Percentiles rank a stretch among this genome's conserved stretches.
These are phyloP conservation scores for Plantago lanceolata DNA, from an alignment of 305 asterid genomes.

Conservation along the genomic window DNA sequence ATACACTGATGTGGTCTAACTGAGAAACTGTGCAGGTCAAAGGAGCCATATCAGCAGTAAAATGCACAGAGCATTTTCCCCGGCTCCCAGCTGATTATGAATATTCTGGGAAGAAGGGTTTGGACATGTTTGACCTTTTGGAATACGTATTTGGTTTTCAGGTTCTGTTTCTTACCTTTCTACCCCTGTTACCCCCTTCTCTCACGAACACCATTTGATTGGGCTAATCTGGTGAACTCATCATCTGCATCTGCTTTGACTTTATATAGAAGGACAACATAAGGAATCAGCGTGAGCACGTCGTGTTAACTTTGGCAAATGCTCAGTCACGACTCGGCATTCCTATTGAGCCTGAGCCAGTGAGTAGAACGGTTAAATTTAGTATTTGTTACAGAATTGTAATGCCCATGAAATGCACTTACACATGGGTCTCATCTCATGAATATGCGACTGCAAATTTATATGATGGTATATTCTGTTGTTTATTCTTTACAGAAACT, in stretches of 20 bases:
- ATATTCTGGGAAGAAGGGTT: conserved; percentile 56
- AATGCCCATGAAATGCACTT: conserved; percentile 2
- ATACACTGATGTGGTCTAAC: conserved; percentile 17
- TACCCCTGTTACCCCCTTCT: conserved; percentile 10
- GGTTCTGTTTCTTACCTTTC: conserved; percentile 41
- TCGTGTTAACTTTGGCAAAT: conserved; percentile 76
- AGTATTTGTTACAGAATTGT: conserved; percentile 16
- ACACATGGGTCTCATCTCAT: conserved; percentile 18
- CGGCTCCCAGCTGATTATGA: conserved; percentile 68
- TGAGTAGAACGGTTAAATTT: conserved; percentile 40
- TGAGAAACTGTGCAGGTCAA: conserved; percentile 53
- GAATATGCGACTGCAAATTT: conserved; percentile 16
- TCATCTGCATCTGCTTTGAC: conserved; percentile 3
- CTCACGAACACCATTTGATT: background rate
- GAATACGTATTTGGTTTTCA: conserved; percentile 91
- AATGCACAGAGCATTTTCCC: conserved; percentile 75
- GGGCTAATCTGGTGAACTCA: background rate
- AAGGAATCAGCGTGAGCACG: conserved; percentile 95
- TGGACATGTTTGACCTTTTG: conserved; percentile 94
- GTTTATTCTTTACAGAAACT: conserved; percentile 54
- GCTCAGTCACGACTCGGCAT: conserved; percentile 80
- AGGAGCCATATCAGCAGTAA: conserved; percentile 77
- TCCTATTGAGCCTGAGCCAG: conserved; percentile 74
- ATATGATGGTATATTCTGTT: conserved; percentile 14
- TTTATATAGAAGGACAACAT: conserved; percentile 81